Conservation (phyloP, 108 stramenopile genomes). For the Pseudonitzschia multistriata region DNA sequence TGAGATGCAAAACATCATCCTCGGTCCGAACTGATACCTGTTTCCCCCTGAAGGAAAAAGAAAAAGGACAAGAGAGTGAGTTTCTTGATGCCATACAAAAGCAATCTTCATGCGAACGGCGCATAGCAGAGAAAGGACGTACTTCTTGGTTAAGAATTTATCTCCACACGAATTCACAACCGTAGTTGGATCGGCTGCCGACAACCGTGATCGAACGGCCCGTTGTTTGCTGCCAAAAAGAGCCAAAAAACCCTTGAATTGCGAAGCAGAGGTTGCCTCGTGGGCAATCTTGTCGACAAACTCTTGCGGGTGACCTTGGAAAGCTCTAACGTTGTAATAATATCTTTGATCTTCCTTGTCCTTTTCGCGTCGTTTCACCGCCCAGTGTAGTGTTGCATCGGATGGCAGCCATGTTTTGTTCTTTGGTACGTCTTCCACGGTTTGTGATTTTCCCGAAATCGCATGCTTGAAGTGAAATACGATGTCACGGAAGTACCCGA, state of each 20-base stretch:
- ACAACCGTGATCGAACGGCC: conserved; percentile 72
- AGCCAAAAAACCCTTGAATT: conserved; percentile 73
- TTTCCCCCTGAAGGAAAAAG: conserved; percentile 44
- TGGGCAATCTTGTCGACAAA: conserved; percentile 74
- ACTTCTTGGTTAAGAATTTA: conserved; percentile 78
- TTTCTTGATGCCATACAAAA: not conserved
- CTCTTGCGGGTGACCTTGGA: conserved; percentile 63
- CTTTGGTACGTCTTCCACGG: conserved; percentile 61
- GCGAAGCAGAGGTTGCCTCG: conserved; percentile 30
- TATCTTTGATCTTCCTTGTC: conserved; percentile 63
- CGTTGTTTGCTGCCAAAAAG: conserved; percentile 63
- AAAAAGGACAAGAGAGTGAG: not conserved
- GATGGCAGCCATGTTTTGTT: conserved; percentile 75
- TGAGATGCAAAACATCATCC: conserved; percentile 93
- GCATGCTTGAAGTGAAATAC: conserved; percentile 96
- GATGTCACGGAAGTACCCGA: conserved; percentile 97
- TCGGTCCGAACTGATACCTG: conserved; percentile 84
- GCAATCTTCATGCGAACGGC: no score
- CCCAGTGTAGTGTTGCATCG: conserved; percentile 84
- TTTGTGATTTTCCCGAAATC: conserved; percentile 73
- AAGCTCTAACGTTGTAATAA: conserved; percentile 73
- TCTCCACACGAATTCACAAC: conserved; percentile 89
- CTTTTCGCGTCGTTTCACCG: conserved; percentile 44
- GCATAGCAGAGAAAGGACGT: conserved; percentile 23
- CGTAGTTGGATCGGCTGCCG: conserved; percentile 86